Conservation (phyloP, 73 alveolate genomes). For the Symbiodinium natans region DNA sequence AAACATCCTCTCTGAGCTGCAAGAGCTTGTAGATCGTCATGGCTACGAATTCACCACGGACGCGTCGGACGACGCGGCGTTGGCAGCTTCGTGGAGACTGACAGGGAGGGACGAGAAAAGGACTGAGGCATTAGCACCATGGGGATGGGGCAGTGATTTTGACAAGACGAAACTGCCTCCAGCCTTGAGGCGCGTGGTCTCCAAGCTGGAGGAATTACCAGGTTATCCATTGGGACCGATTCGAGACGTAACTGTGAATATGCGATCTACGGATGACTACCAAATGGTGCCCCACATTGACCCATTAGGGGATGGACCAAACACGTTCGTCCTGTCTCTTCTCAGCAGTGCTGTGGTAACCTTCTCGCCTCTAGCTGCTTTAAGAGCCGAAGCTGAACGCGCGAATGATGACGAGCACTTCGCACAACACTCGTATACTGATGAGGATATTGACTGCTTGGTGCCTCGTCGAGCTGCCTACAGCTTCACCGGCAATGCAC, state of each 20-base stretch:
- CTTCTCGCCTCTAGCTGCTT: conserved; percentile 42
- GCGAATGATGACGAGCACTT: conserved; percentile 47
- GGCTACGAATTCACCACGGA: conserved; percentile 55
- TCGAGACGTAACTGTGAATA: conserved; percentile 70
- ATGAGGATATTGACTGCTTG: conserved; percentile 64
- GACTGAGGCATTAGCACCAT: conserved; percentile 30
- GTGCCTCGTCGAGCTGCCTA: conserved; percentile 48
- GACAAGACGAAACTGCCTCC: conserved; percentile 10
- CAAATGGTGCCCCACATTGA: conserved; percentile 71
- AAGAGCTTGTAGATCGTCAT: background rate
- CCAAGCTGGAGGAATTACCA: background rate
- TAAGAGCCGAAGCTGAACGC: conserved; percentile 18
- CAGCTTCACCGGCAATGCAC: conserved; percentile 54
- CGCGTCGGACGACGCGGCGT: background rate
- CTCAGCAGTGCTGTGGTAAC: conserved; percentile 76
- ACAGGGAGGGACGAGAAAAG: conserved; percentile 53
- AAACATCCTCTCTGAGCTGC: background rate
- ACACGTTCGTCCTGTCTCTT: conserved; percentile 49
- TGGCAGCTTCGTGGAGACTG: conserved; percentile 26
- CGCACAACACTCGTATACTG: conserved; percentile 46
- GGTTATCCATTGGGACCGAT: conserved; percentile 56
- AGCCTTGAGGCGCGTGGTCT: conserved; percentile 25
- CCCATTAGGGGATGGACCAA: conserved; percentile 59
- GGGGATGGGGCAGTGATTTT: conserved; percentile 72
- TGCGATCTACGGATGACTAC: conserved; percentile 28